Evolutionary conservation across 352 stramenopile species (phyloP).

Genomic region (Thraustochytrium sp.): DNA sequence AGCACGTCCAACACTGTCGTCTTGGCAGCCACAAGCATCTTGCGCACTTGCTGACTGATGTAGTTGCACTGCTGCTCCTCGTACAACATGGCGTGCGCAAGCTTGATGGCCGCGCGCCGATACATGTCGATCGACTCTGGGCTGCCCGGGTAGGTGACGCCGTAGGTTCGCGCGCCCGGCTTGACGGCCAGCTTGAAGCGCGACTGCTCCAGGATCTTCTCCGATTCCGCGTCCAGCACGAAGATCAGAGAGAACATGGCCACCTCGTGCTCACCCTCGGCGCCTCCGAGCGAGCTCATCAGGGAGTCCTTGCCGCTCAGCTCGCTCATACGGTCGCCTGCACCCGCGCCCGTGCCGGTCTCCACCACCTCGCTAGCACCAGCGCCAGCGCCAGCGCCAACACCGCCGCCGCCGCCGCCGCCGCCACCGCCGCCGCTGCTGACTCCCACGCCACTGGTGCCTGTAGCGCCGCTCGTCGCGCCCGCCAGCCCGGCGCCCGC

Average conservation of each 20-base stretch:
- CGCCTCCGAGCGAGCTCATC: background rate
- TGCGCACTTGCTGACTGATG: slow-evolving; percentile 15
- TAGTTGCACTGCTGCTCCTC: slow-evolving; percentile 36
- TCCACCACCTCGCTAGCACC: too few relatives aligned
- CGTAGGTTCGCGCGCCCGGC: slow-evolving; percentile 4
- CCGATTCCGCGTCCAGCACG: slow-evolving; percentile 16
- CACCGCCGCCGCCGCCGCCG: too few relatives aligned
- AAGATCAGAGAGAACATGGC: slow-evolving; percentile 39
- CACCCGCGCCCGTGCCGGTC: too few relatives aligned
- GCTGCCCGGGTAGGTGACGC: slow-evolving; percentile 10
- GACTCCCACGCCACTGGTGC: too few relatives aligned
- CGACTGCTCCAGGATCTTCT: slow-evolving; percentile 29
- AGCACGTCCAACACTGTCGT: background rate
- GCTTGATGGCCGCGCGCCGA: slow-evolving; percentile 21
- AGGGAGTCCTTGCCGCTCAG: background rate
- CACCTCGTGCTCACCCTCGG: background rate
- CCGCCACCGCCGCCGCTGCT: background rate
- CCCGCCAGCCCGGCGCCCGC: too few relatives aligned
- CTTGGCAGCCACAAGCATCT: background rate
- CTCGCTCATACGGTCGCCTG: too few relatives aligned
- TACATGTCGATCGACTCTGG: slow-evolving; percentile 26
- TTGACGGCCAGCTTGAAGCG: slow-evolving; percentile 16
- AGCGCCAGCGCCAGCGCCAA: too few relatives aligned
- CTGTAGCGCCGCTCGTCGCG: too few relatives aligned
- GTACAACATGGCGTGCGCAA: slow-evolving; percentile 16